Conservation (phyloP, 2,329 filamentous ascomycete species). For the Mycosphaerella sp. region DNA sequence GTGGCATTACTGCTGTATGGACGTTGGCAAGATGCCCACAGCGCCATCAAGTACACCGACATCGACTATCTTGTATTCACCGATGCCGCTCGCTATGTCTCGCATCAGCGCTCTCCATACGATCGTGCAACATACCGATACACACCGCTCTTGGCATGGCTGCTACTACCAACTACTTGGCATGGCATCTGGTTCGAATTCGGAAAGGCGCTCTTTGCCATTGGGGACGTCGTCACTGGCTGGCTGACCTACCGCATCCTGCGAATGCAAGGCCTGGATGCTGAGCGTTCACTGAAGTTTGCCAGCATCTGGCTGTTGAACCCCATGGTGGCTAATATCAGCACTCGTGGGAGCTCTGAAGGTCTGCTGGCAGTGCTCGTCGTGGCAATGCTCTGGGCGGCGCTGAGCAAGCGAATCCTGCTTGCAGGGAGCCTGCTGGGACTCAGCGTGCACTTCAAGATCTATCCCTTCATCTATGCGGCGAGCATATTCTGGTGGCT, state of each 20-base stretch:
- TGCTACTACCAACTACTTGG: conserved; percentile 73
- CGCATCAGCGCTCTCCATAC: conserved; percentile 69
- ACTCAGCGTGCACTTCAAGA: conserved; percentile 90
- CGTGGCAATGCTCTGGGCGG: conserved; percentile 75
- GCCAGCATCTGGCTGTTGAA: conserved; percentile 90
- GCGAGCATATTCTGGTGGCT: conserved; percentile 76
- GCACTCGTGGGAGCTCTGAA: conserved; percentile 89
- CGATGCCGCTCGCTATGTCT: conserved; percentile 75
- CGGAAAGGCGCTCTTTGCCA: conserved; percentile 80
- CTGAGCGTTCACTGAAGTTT: conserved; percentile 61
- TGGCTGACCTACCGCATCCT: conserved; percentile 63
- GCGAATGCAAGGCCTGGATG: conserved; percentile 39
- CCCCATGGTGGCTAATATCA: conserved; percentile 97
- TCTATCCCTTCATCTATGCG: conserved; percentile 96
- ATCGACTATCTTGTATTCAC: conserved; percentile 99
- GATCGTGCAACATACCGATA: conserved; percentile 91
- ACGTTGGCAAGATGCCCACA: conserved; percentile 84
- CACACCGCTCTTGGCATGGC: conserved; percentile 87
- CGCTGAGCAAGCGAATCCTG: conserved; percentile 54
- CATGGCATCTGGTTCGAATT: conserved; percentile 64
- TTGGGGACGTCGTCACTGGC: conserved; percentile 76
- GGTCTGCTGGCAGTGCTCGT: conserved; percentile 82
- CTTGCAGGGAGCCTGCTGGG: conserved; percentile 73
- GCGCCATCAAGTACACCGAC: conserved; percentile 94
- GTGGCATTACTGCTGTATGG: conserved; percentile 75